A percentile compares a stretch with the other conserved stretches of the same genome.
phyloP scores from a whole-genome alignment of 2,329 filamentous ascomycete species.

The Apiospora kogelbergensis region DNA sequence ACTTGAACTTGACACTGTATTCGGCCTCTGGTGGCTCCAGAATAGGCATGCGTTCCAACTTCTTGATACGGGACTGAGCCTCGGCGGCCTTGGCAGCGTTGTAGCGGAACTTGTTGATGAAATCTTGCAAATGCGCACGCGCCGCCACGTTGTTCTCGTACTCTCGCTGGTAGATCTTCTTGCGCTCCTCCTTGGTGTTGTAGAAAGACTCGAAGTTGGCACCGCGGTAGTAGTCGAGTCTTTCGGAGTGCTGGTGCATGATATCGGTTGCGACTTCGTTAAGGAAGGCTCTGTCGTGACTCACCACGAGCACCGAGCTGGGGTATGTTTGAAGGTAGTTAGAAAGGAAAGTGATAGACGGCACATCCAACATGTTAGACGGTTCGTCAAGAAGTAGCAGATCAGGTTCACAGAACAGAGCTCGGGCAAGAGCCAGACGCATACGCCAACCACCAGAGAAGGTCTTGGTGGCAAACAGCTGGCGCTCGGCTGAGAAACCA shows the following conservation, averaged over 20 bases:
- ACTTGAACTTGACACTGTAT: conserved; percentile 95
- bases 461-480: conserved; percentile 91
- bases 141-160: conserved; percentile 98
- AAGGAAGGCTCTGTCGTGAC: conserved; percentile 97
- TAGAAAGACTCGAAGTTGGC: conserved; percentile 98
- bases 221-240: conserved; percentile 97
- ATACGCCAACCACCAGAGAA: conserved; percentile 99
- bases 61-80: conserved; percentile 98
- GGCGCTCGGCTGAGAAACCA: conserved; percentile 90
- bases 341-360: conserved; percentile 97
- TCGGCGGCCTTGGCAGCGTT: conserved; percentile 98
- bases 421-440: conserved; percentile 90
- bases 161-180: conserved; percentile 94
- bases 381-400: conserved; percentile 95
- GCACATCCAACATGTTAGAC: conserved; percentile 99
- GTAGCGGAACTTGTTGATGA: conserved; percentile 99
- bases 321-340: conserved; percentile 94
- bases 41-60: conserved; percentile 94
- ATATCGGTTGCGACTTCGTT: conserved; percentile 99
- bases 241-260: conserved; percentile 95
- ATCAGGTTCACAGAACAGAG: conserved; percentile 97
- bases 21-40: conserved; percentile 88
- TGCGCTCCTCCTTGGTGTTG: conserved; percentile 92
- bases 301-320: conserved; percentile 92
- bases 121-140: conserved; percentile 89